phyloP scores from a whole-genome alignment of 2,329 filamentous ascomycete genomes.

The Paraconiothyrium sp. region DNA sequence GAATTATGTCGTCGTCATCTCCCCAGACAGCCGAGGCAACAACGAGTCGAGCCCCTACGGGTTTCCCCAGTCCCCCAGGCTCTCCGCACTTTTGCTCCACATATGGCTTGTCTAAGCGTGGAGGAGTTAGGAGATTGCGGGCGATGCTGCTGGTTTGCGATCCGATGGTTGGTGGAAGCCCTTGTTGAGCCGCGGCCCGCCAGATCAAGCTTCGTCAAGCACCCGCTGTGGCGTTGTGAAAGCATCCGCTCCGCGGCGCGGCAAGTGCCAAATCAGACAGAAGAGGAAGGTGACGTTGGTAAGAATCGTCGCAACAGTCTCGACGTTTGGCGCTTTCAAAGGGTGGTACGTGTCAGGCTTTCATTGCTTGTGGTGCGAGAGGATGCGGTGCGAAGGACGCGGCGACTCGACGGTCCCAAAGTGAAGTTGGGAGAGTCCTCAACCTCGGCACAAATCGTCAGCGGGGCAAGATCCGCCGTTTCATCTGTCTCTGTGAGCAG shows the following conservation, averaged over 20 bases:
- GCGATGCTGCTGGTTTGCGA: not conserved
- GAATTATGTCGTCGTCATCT: constrained; percentile 4
- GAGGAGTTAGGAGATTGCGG: not conserved
- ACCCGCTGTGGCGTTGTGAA: not conserved
- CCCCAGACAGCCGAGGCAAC: not conserved
- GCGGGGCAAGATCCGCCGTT: too few relatives aligned
- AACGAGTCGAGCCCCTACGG: not conserved
- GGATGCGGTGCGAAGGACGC: not conserved
- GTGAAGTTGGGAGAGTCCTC: too few relatives aligned
- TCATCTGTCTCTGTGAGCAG: too few relatives aligned
- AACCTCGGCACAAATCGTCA: too few relatives aligned
- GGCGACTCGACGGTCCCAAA: not conserved
- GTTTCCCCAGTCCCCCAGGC: not conserved
- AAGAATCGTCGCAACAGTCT: not conserved
- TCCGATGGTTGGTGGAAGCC: not conserved
- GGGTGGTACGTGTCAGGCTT: not conserved
- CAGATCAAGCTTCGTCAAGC: not conserved
- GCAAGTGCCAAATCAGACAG: not conserved
- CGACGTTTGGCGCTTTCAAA: not conserved
- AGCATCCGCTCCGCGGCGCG: constrained; percentile 1
- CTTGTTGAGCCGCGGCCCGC: not conserved
- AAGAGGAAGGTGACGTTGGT: not conserved
- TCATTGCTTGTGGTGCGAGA: not conserved
- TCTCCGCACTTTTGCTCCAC: not conserved
- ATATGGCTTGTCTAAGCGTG: not conserved